phyloP scores from a whole-genome alignment of 176 grass and related monocot species.

The sorghum (Sorghum bicolor) region Sorghum_bicolor_NCBIv3 NC_012873.2:60355001-60355500 shows the following conservation, averaged over 20 bases:
- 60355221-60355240: not conserved
- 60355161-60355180: not conserved
- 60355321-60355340: not conserved
- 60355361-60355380: not conserved
- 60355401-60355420: slow-evolving; percentile 20
- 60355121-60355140: not conserved
- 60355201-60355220: not conserved
- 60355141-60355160: not conserved
- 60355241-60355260: not conserved
- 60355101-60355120: not conserved
- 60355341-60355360: not conserved
- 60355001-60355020: not conserved
- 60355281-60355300: not conserved
- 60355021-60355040: not conserved
- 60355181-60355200: not conserved
- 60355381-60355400: not conserved
- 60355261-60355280: not conserved
- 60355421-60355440: not conserved
- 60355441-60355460: not conserved
- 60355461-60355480: not conserved
- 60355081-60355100: not conserved
- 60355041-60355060: not conserved
- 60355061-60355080: not conserved
- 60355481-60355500: slow-evolving; percentile 24
- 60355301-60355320: not conserved